These are phyloP conservation scores for Monilinia laxa DNA, from an alignment of 2,329 filamentous ascomycete genomes.

Conservation along the genomic window DNA sequence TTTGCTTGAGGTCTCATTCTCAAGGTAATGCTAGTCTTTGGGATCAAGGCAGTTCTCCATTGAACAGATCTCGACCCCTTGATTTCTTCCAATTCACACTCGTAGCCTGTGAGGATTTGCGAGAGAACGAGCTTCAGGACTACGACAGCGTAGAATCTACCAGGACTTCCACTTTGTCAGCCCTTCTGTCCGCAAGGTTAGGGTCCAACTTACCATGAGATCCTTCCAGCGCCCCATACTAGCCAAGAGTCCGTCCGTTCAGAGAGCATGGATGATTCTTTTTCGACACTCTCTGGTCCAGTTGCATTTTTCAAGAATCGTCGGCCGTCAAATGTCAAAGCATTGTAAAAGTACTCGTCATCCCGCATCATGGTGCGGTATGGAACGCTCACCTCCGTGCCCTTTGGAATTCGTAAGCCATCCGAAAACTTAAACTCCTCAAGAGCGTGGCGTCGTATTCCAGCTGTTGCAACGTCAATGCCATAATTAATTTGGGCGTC, in stretches of 20 bases:
- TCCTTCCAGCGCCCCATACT: background rate
- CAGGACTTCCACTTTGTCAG: background rate
- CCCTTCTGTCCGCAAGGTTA: background rate
- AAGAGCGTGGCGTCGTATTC: background rate
- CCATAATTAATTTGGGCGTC: background rate
- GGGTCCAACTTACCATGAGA: background rate
- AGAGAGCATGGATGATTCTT: background rate
- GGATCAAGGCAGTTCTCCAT: background rate
- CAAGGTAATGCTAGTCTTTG: background rate
- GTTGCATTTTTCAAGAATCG: background rate
- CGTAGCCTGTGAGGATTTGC: background rate
- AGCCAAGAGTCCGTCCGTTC: background rate
- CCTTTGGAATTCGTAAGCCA: background rate
- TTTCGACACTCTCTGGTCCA: background rate
- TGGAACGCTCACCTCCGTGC: background rate
- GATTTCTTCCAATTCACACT: background rate
- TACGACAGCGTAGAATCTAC: background rate
- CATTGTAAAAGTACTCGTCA: background rate
- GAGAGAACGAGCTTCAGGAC: background rate
- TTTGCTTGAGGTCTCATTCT: background rate
- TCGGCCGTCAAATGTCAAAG: background rate
- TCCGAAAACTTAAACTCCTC: background rate
- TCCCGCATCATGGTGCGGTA: slow-evolving; percentile 3
- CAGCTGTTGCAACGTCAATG: background rate
- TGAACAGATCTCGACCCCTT: background rate